phyloP scores from a whole-genome alignment of 2,329 filamentous ascomycete species.

The Chrysosporium keratinophilum region DNA sequence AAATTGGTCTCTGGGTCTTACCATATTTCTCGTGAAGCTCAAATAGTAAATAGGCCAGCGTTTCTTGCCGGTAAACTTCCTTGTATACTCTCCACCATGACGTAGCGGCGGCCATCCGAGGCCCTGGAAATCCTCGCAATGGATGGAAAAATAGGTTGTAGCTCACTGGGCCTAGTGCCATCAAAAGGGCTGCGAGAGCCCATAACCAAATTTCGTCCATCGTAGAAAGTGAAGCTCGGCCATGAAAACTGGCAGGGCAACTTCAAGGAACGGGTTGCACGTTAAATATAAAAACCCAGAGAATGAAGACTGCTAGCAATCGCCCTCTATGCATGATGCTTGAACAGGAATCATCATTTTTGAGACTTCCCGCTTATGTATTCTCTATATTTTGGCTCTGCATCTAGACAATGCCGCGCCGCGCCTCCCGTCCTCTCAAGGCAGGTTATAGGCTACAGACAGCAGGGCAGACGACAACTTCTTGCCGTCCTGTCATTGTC shows the following conservation, averaged over 20 bases:
- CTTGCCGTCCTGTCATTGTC: no score
- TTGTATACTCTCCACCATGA: conserved; percentile 1
- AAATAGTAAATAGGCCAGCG: not conserved
- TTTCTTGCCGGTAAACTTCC: not conserved
- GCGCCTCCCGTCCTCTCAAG: not conserved
- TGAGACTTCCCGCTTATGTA: not conserved
- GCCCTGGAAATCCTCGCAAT: conserved; percentile 9
- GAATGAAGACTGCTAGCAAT: not conserved
- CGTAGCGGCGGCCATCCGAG: conserved; percentile 6
- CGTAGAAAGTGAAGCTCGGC: not conserved
- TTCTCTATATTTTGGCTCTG: not conserved
- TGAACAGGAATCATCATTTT: not conserved
- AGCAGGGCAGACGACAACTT: no score
- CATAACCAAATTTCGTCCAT: not conserved
- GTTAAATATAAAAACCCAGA: not conserved
- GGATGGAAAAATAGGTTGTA: conserved; percentile 14
- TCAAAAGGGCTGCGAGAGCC: not conserved
- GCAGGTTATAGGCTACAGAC: no score
- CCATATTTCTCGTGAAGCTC: conserved; percentile 1
- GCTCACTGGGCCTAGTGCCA: not conserved
- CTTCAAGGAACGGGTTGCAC: not conserved
- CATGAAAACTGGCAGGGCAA: not conserved
- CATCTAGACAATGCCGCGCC: not conserved
- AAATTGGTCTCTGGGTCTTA: not conserved
- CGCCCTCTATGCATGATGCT: not conserved